Base-by-base conservation (phyloP, 2,329 filamentous ascomycete genomes). In the Aspergillus tamarii region DNA sequence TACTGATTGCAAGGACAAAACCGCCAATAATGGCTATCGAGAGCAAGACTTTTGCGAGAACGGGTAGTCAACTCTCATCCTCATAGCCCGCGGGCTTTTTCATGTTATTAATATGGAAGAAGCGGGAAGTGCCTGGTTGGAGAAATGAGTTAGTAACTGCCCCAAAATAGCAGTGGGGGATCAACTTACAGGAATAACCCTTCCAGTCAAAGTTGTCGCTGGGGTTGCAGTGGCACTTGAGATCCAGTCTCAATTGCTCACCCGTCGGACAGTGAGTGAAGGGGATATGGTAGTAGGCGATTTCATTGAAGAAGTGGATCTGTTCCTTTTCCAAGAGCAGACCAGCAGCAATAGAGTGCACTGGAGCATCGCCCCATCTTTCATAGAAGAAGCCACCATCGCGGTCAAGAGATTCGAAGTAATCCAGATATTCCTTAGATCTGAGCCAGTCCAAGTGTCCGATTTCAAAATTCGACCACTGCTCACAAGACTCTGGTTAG, bases 191-290 rank as follows among this genome's bases (percentile, higher is more conserved):
- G 77, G 93, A 97, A 78, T 97, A 98, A 59, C 92, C 91, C 81
- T 97, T 97, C 96, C 96, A 99, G 81, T 99, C 95, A 84, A 99
- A 99, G 84, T 99, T 99, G 64, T 98, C 92, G 74, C 90, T 89
- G 9, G 95, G 94, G 75, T 99, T 93, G 82, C 95, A 99, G 80
- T 94, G 91, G 80, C 95, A 99, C 77, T 92, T 94, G 70, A 94
- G 88, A 69, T 97, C 90, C 61, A 94, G 79, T 68, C 94, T 88
- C 60, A 87, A 88, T 81, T 97, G 86, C 81, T 98, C 93, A 60
- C 91, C 91, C 0, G 93, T 97, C 2, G 95, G 95, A 80, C 95
- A 99, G 81, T 99, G 95, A 5, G 94, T 98, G 78, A 99, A 99
- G 26, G 95, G 95, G 28, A 97, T 91, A 77, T 99, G 95, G 81